Evolutionary conservation across 2,329 filamentous ascomycete species (phyloP), one percentile per base, ranked within the genome.

Genomic region (Cladosporium sp.): DNA sequence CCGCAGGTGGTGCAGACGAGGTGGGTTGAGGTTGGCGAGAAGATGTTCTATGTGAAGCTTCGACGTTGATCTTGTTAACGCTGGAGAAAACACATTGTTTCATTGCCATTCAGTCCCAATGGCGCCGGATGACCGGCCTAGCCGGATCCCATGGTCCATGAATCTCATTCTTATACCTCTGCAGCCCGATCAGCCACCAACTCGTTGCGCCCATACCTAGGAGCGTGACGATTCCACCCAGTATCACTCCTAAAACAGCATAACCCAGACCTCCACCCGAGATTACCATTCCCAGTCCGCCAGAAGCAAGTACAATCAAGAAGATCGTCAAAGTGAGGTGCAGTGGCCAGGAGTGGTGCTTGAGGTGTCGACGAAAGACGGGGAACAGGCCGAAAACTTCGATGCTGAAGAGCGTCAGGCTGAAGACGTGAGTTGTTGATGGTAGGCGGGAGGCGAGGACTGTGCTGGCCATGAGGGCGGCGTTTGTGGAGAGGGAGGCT

Each of bases 81-180:
- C n/a, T n/a, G n/a, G n/a, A n/a, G n/a, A n/a, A n/a, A n/a, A n/a
- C n/a, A n/a, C n/a, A n/a, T n/a, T n/a, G n/a, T n/a, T n/a, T n/a
- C n/a, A n/a, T n/a, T n/a, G n/a, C n/a, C n/a, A n/a, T n/a, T n/a
- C n/a, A n/a, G n/a, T 56, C 54, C 54, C 54, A 56, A 39, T 49
- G 42, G 77, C 87, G 87, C 69, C 91, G 85, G 63, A 94, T 92
- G 58, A 94, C 84, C 9, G 94, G 94, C 70, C 92, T 83, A 6
- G 94, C 94, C 19, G 93, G 92, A 76, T 99, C 94, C 94, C 94
- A 99, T 1, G 94, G 94, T 43, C 94, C 94, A 70, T 92, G 90
- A 65, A 99, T 97, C 76, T 97, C 94, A 73, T 97, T 97, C 80
- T 99, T 99, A 76, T 97, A 99, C 77, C 96, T 93, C 76, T 99